Evolutionary conservation across 345 rosid genomes (phyloP), one percentile per base, ranked within the genome.

Genomic region (Acer negundo): DNA sequence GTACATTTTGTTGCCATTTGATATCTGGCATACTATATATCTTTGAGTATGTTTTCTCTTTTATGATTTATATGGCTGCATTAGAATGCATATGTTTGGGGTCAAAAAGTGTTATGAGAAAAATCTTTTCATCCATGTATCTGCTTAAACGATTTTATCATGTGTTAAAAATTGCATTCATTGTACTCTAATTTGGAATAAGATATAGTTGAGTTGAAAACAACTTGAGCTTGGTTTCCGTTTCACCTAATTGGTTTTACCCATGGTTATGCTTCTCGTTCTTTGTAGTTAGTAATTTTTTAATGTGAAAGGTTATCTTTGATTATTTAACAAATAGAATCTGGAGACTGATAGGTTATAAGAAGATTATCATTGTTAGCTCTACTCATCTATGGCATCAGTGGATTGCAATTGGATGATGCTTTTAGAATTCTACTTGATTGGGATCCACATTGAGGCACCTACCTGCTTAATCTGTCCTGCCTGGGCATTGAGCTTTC

Each of bases 391-490:
- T 4, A 70, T 28, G 35, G 17, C 24, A 49, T 15, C 3, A 7
- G 35, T 53, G 35, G 24, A 53, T 49, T 67, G 71, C 55, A 40
- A 10, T 4, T 70, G 62, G 44, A 70, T 70, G 23, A 49, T 70
- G 26, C 10, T 19, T 56, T 56, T 56, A 56, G 23, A 17, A 6
- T 20, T 56, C 2, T 20, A n/a, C 62, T 56, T 2, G 24, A 56
- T 56, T 6, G 62, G n/a, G 62, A 56, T 56, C 23, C 62, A 56
- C 22, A 56, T 7, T 56, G 62, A 56, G 62, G 62, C 62, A 56
- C 62, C 23, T 56, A n/a, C 20, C 3, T 56, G 23, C 23, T 17
- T 56, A 56, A 56, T 6, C 62, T 56, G n/a, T 20, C 24, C 62
- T n/a, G 24, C 24, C 23, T 56, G 62, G 9, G 11, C 62, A 56